phyloP scores from a whole-genome alignment of 2,329 filamentous ascomycete genomes.

The Xylariaceae sp. region DNA sequence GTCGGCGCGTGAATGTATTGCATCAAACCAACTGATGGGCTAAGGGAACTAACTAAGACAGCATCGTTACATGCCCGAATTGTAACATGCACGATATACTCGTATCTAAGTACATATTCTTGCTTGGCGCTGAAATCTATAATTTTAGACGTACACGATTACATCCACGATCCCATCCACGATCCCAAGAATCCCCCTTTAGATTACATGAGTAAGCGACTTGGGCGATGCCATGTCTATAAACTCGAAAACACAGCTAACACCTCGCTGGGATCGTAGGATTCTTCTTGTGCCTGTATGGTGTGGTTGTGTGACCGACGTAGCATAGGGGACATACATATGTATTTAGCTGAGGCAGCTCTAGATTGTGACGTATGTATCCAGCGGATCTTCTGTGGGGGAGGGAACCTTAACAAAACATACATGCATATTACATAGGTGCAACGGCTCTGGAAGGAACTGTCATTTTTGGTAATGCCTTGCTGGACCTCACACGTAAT shows the following conservation, averaged over 20 bases:
- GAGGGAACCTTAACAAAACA: too few relatives aligned
- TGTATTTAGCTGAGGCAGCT: conserved; percentile 4
- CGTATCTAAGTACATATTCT: neutral
- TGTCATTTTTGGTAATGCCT: conserved; percentile 8
- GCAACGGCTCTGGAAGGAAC: neutral
- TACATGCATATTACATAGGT: neutral
- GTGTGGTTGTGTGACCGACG: too few relatives aligned
- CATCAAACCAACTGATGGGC: neutral
- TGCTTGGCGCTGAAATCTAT: neutral
- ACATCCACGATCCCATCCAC: neutral
- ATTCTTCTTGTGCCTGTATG: neutral
- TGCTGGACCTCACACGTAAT: conserved; percentile 6
- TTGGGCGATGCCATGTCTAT: neutral
- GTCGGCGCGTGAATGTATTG: neutral
- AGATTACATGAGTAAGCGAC: neutral
- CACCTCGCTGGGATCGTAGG: neutral
- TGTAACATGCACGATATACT: neutral
- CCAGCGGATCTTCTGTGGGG: neutral
- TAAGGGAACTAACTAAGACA: neutral
- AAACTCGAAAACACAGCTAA: neutral
- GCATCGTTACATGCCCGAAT: neutral
- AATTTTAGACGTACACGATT: neutral
- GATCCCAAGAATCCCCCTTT: neutral
- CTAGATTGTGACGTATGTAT: conserved; percentile 14
- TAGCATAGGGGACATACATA: too few relatives aligned